These are phyloP conservation scores for Cytospora piceae DNA, from an alignment of 2,329 filamentous ascomycete genomes.

Conservation along the genomic window DNA sequence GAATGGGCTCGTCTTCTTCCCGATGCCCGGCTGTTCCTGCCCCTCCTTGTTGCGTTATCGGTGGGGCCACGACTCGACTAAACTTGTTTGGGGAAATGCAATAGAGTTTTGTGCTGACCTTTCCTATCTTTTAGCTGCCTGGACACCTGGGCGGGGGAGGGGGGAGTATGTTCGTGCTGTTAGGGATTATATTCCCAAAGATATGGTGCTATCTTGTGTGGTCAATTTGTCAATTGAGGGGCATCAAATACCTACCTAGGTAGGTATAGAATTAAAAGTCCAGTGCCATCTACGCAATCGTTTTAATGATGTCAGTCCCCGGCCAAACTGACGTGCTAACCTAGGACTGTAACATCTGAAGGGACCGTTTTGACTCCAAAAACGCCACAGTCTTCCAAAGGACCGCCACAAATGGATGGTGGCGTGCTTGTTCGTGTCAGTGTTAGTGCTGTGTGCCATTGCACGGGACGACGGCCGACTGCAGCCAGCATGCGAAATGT, in stretches of 20 bases:
- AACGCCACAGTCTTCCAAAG: not conserved
- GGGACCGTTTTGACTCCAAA: not conserved
- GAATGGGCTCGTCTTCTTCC: not conserved
- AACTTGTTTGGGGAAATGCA: not conserved
- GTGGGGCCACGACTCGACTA: not conserved
- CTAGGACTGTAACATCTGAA: not conserved
- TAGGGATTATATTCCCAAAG: no score
- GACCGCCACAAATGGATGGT: not conserved
- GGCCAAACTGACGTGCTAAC: conserved; percentile 12
- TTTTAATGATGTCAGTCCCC: conserved; percentile 17
- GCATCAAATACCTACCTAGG: no score
- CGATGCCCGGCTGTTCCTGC: not conserved
- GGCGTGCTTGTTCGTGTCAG: not conserved
- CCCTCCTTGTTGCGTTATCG: not conserved
- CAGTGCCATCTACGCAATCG: not conserved
- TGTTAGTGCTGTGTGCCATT: not conserved
- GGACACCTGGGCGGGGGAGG: no score
- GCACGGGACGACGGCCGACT: not conserved
- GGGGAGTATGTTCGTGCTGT: no score
- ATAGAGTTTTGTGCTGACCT: not conserved
- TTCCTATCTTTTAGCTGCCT: not conserved
- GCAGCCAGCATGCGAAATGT: not conserved
- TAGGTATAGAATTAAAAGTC: not conserved
- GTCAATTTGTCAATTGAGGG: no score
- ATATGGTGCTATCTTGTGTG: no score